Base-by-base conservation (phyloP, 805 yeast species). In the Hanseniaspora lachancei region DNA sequence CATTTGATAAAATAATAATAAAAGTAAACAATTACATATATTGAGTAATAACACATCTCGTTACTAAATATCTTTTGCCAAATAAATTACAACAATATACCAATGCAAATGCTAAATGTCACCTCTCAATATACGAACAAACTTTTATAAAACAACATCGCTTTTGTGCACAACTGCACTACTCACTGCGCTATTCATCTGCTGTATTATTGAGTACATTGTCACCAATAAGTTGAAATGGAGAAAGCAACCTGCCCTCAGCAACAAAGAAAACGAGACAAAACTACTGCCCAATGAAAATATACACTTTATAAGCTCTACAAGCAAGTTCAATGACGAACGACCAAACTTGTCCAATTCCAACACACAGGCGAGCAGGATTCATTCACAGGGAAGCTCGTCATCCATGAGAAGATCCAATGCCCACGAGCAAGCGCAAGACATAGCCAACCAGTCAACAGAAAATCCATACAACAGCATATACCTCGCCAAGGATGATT, bases 191-290 rank as follows among this genome's bases (percentile, higher is more conserved):
- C 55, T 68, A 16, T 65, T 67, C 29, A 39, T 65, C 5, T 60
- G 63, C 16, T 65, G 70, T 6, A 54, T 68, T 21, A 63, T 67
- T 63, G 66, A 68, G 47, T 64, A 66, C 49, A 65, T 61, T 27
- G 49, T 65, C 2, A 61, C 63, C 0, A 63, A 62, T 3, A 67
- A 62, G 54, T 60, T 66, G 36, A 58, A 56, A n/a, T 58, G 58
- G 48, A 62, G 70, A 59, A 69, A 66, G 51, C 59, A 64, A 2
- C 60, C 68, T 46, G 56, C 63, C 23, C 62, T 70, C 1, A 61
- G 56, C 20, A 52, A 52, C 18, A 52, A 46, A 38, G 56, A 52
- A 15, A 52, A 52, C 24, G 49, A 60, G 24, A 62, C 68, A 1
- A 57, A 57, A 16, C 58, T 60, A 1, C 54, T 57, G 10, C 60